Conservation (phyloP, 306 rosid species). For the Prinsepia uniflora region DNA sequence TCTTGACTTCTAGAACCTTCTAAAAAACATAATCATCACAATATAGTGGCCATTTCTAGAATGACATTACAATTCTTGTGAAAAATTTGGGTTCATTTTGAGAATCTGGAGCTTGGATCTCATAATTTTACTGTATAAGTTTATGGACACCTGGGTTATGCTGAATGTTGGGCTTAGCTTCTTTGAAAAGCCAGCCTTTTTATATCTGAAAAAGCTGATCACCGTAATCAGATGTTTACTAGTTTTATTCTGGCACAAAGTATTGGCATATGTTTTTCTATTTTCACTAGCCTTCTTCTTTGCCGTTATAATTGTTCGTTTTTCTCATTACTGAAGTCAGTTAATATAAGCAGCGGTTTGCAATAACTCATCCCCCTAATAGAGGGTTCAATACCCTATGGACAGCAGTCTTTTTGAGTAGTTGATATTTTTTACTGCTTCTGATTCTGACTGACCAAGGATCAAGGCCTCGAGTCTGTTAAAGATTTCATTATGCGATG, state of each 20-base stretch:
- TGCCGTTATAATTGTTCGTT: background rate
- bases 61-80: background rate
- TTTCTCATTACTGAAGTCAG: background rate
- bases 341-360: background rate
- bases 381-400: background rate
- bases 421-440: background rate
- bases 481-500: slow-evolving; percentile 2
- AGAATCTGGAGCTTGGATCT: background rate
- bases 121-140: background rate
- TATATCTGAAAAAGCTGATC: background rate
- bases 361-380: background rate
- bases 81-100: slow-evolving; percentile 9
- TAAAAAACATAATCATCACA: background rate
- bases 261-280: background rate
- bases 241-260: background rate
- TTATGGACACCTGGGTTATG: background rate
- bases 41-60: background rate
- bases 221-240: background rate
- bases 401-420: background rate
- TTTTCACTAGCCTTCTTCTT: background rate
- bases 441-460: slow-evolving; percentile 8
- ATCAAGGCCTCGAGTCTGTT: slow-evolving; percentile 7
- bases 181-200: background rate
- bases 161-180: background rate
- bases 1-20: slow-evolving; percentile 10